Percentiles rank a stretch among this genome's conserved stretches.
phyloP scores from a whole-genome alignment of 2,329 filamentous ascomycete genomes.

The Fusarium sp. region DNA sequence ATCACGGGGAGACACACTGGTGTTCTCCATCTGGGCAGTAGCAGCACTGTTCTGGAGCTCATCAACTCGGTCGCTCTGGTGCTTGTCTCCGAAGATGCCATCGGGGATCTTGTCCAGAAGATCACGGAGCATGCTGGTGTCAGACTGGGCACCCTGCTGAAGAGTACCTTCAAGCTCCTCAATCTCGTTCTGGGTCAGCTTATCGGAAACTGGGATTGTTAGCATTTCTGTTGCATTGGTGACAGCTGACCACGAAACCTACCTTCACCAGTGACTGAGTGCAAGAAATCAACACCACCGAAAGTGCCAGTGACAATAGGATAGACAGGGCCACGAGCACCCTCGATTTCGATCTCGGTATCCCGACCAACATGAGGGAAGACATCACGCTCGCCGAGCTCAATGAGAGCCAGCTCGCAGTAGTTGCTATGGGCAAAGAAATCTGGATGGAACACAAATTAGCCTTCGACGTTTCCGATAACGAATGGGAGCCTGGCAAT shows the following conservation, averaged over 20 bases:
- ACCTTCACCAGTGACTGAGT: constrained; percentile 82
- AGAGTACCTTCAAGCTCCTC: constrained; percentile 89
- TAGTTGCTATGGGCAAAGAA: constrained; percentile 97
- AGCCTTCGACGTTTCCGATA: constrained; percentile 4
- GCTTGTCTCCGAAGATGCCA: constrained; percentile 80
- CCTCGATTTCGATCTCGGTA: constrained; percentile 77
- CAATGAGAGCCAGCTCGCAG: constrained; percentile 86
- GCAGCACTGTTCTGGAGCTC: constrained; percentile 83
- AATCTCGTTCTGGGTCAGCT: constrained; percentile 90
- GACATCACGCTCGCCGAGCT: constrained; percentile 82
- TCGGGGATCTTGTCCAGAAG: constrained; percentile 85
- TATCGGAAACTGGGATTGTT: constrained; percentile 76
- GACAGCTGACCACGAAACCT: constrained; percentile 23
- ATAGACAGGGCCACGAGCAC: constrained; percentile 75
- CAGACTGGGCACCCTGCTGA: constrained; percentile 69
- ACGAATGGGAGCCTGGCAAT: neutral
- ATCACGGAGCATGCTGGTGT: constrained; percentile 81
- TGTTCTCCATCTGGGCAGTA: constrained; percentile 79
- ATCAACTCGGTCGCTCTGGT: constrained; percentile 80
- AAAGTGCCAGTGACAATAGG: constrained; percentile 93
- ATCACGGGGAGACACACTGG: constrained; percentile 79
- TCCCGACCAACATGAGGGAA: constrained; percentile 88
- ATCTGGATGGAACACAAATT: constrained; percentile 61
- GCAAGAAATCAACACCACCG: constrained; percentile 92
- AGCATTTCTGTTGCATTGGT: constrained; percentile 6